Conservation (phyloP, 2,329 filamentous ascomycete genomes). For the Plectosphaerella cucumerina region DNA sequence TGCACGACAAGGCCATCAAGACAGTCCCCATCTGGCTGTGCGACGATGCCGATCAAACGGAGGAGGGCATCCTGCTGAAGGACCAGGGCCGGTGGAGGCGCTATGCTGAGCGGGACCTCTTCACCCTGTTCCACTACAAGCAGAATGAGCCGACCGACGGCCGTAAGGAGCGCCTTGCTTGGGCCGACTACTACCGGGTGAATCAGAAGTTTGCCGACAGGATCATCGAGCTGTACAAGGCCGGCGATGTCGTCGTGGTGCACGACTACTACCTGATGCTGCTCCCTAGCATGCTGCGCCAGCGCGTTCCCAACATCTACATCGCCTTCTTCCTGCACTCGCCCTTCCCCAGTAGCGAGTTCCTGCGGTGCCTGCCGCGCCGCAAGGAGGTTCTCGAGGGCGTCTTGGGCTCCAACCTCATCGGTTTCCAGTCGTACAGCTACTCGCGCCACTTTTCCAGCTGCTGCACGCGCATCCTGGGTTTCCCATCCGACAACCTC, state of each 20-base stretch:
- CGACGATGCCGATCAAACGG: conserved; percentile 65
- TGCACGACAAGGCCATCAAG: conserved; percentile 68
- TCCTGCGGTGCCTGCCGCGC: conserved; percentile 80
- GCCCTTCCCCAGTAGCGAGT: conserved; percentile 94
- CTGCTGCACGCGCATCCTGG: conserved; percentile 85
- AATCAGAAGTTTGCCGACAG: conserved; percentile 89
- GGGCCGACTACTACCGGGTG: conserved; percentile 90
- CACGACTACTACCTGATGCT: conserved; percentile 94
- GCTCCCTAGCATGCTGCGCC: conserved; percentile 81
- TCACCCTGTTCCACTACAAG: conserved; percentile 94
- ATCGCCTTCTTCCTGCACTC: conserved; percentile 93
- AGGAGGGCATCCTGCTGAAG: conserved; percentile 68
- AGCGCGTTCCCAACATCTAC: conserved; percentile 82
- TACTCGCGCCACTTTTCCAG: conserved; percentile 94
- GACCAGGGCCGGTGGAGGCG: conserved; percentile 84
- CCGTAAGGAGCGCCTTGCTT: conserved; percentile 73
- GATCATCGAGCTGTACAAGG: conserved; percentile 84
- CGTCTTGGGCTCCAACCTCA: conserved; percentile 83
- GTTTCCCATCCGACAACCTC: conserved; percentile 80
- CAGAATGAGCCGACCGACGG: conserved; percentile 88
- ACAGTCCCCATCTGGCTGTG: conserved; percentile 87
- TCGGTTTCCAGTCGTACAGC: conserved; percentile 93
- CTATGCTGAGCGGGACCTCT: conserved; percentile 88
- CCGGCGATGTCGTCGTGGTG: conserved; percentile 86
- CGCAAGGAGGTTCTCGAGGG: conserved; percentile 89